These are phyloP conservation scores for Cairneyella variabilis DNA, from an alignment of 495 filamentous ascomycete species.

Conservation along the genomic window DNA sequence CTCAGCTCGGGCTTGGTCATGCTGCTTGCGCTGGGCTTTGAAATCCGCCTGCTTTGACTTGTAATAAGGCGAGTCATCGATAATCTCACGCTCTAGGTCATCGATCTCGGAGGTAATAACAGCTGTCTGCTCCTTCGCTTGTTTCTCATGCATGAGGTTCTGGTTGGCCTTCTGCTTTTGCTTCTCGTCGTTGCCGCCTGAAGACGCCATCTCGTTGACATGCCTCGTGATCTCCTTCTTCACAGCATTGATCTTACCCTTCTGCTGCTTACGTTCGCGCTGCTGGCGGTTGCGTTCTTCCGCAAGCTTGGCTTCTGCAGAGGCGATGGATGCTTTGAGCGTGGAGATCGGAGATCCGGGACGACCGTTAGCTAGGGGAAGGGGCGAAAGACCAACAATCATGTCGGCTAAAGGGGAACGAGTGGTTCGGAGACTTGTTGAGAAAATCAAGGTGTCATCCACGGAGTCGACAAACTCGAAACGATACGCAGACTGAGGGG, in stretches of 20 bases:
- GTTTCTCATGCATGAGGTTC: slow-evolving; percentile 72
- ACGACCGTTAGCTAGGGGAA: slow-evolving; percentile 57
- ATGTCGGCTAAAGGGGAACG: slow-evolving; percentile 63
- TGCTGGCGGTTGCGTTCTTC: slow-evolving; percentile 75
- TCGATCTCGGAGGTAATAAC: slow-evolving; percentile 62
- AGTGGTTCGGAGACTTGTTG: slow-evolving; percentile 75
- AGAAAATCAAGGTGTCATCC: slow-evolving; percentile 70
- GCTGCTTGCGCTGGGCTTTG: slow-evolving; percentile 51
- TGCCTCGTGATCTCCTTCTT: slow-evolving; percentile 80
- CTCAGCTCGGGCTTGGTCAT: slow-evolving; percentile 54
- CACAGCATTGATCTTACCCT: slow-evolving; percentile 60
- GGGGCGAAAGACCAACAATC: slow-evolving; percentile 31
- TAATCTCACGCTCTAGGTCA: slow-evolving; percentile 58
- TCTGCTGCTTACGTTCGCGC: slow-evolving; percentile 74
- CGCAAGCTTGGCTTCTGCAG: slow-evolving; percentile 71
- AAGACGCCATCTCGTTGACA: slow-evolving; percentile 59
- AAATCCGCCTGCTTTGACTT: slow-evolving; percentile 11
- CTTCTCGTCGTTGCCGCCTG: slow-evolving; percentile 77
- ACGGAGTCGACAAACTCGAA: slow-evolving; percentile 78
- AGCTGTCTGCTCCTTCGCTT: slow-evolving; percentile 72
- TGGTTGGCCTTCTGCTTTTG: slow-evolving; percentile 73
- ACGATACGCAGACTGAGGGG: slow-evolving; percentile 78
- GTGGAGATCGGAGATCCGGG: slow-evolving; percentile 88
- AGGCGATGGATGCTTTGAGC: slow-evolving; percentile 78
- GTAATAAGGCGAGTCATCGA: slow-evolving; percentile 34